Evolutionary conservation across 495 filamentous ascomycete species (phyloP).

Genomic region (Ascobolus immersus): DNA sequence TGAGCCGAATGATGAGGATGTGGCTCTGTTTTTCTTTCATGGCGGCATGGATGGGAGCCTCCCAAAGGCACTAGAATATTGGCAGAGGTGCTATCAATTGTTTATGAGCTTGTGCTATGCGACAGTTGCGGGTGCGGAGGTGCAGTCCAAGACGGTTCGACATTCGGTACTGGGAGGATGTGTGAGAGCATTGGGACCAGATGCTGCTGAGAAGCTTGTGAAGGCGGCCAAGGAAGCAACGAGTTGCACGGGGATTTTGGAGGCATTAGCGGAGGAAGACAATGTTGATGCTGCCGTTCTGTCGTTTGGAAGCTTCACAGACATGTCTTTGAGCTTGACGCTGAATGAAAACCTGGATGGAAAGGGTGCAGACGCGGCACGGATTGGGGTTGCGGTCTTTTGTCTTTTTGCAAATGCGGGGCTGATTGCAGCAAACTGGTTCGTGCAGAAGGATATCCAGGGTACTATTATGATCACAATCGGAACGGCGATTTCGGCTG

Average conservation of each 20-base stretch:
- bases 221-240: neutral
- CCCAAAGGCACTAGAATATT: neutral
- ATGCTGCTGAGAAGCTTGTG: slow-evolving; percentile 2
- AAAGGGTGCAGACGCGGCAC: neutral
- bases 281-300: neutral
- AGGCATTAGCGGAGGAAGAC: neutral
- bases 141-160: no score
- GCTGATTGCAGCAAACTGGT: slow-evolving; percentile 2
- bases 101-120: neutral
- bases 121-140: no score
- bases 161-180: no score
- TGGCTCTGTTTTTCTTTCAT: slow-evolving; percentile 6
- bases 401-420: slow-evolving; percentile 1
- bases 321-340: slow-evolving; percentile 4
- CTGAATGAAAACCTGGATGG: slow-evolving; percentile 2
- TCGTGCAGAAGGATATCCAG: neutral
- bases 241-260: no score
- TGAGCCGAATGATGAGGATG: neutral
- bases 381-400: neutral
- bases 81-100: no score
- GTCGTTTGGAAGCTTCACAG: slow-evolving; percentile 5
- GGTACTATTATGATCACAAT: neutral
- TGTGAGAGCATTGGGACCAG: neutral
- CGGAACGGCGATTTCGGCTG: slow-evolving; percentile 1
- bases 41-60: slow-evolving; percentile 1